phyloP scores from a whole-genome alignment of 352 stramenopile species.

The Globisporangium cederbergense region DNA sequence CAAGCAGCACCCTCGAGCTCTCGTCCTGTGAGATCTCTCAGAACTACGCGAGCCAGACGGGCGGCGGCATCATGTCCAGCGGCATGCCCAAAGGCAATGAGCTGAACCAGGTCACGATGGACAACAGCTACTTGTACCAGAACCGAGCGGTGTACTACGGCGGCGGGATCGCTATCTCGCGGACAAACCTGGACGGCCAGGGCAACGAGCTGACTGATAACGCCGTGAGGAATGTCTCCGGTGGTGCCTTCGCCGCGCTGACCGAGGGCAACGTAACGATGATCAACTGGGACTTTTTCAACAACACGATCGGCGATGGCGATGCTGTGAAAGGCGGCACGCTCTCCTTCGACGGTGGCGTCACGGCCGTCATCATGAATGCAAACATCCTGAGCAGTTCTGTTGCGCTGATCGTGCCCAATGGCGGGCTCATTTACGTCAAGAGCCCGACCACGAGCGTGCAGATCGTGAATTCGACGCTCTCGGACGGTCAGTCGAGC shows the following conservation, averaged over 20 bases:
- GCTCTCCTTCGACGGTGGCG: slow-evolving; percentile 24
- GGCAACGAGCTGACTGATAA: slow-evolving; percentile 25
- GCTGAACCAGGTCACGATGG: slow-evolving; percentile 20
- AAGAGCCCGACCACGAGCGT: slow-evolving; percentile 30
- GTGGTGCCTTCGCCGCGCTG: slow-evolving; percentile 29
- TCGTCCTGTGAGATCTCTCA: slow-evolving; percentile 21
- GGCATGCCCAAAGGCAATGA: slow-evolving; percentile 1
- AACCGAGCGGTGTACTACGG: slow-evolving; percentile 28
- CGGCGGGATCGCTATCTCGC: slow-evolving; percentile 27
- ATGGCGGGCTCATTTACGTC: slow-evolving; percentile 45
- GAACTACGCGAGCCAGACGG: slow-evolving; percentile 28
- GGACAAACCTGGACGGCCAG: slow-evolving; percentile 22
- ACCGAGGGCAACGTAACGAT: slow-evolving; percentile 17
- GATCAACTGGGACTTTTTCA: slow-evolving; percentile 28
- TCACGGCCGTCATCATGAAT: slow-evolving; percentile 22
- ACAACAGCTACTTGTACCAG: slow-evolving; percentile 18
- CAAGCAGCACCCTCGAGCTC: slow-evolving; percentile 19
- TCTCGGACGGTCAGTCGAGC: slow-evolving; percentile 34
- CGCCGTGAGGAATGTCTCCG: slow-evolving; percentile 16
- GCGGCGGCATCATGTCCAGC: slow-evolving; percentile 25
- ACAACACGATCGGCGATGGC: slow-evolving; percentile 31
- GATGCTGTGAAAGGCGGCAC: slow-evolving; percentile 21
- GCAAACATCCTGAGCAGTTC: slow-evolving; percentile 30
- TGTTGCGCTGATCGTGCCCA: slow-evolving; percentile 21
- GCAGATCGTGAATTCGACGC: slow-evolving; percentile 28